Conservation (phyloP, 2,329 filamentous ascomycete genomes). For the Paraphoma chrysanthemicola region DNA sequence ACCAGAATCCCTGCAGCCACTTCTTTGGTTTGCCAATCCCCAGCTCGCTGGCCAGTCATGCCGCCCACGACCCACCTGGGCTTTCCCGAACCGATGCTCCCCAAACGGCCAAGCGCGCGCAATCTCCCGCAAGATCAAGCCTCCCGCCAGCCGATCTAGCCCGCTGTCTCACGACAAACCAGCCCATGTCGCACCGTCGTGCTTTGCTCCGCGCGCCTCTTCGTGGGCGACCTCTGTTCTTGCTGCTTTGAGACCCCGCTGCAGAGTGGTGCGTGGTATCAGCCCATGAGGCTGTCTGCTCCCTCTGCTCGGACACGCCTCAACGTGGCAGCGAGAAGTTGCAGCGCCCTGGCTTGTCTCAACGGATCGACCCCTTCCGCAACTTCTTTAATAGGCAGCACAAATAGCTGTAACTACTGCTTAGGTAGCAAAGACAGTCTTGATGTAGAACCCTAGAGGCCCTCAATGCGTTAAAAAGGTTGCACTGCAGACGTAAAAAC, state of each 20-base stretch:
- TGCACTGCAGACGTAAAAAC: too few relatives aligned
- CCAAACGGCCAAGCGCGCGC: slow-evolving; percentile 2
- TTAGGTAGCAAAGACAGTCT: too few relatives aligned
- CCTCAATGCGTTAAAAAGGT: too few relatives aligned
- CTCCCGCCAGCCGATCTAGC: slow-evolving; percentile 11
- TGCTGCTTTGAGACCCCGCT: neutral
- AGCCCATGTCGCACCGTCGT: neutral
- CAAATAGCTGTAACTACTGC: too few relatives aligned
- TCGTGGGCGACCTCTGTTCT: neutral
- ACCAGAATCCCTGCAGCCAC: slow-evolving; percentile 9
- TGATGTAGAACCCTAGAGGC: too few relatives aligned
- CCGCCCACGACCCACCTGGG: slow-evolving; percentile 1
- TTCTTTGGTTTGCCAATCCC: slow-evolving; percentile 11
- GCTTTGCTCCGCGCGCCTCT: neutral
- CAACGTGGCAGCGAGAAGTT: slow-evolving; percentile 11
- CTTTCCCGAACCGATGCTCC: slow-evolving; percentile 5
- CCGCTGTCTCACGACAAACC: slow-evolving; percentile 7
- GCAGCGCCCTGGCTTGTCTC: neutral
- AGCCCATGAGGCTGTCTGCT: slow-evolving; percentile 4
- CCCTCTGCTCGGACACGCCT: slow-evolving; percentile 1
- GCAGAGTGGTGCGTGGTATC: slow-evolving; percentile 2
- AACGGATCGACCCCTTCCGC: too few relatives aligned
- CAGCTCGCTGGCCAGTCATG: slow-evolving; percentile 1
- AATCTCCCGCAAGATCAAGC: slow-evolving; percentile 12
- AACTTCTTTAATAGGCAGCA: too few relatives aligned